Conservation (phyloP, 371 early-diverging fungal species). For the Rhizopus stolonifer region DNA sequence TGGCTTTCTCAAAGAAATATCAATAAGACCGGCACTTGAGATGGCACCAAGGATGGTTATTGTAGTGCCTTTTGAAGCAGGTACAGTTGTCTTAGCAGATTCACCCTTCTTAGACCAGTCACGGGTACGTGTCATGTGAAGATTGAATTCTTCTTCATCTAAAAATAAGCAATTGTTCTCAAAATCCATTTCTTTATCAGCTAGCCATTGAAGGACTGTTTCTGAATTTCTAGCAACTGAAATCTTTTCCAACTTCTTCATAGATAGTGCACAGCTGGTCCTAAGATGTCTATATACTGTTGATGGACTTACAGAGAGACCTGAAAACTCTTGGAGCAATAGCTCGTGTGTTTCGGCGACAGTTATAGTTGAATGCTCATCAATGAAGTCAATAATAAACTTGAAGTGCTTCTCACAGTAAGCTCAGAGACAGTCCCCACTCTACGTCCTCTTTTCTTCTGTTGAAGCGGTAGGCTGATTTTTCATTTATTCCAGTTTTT, state of each 20-base stretch:
- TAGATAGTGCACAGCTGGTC: slow-evolving; percentile 9
- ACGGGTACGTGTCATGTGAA: slow-evolving; percentile 8
- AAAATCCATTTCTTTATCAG: slow-evolving; percentile 1
- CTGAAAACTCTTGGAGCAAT: slow-evolving; percentile 6
- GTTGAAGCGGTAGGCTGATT: slow-evolving; percentile 7
- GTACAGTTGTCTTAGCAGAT: slow-evolving; percentile 6
- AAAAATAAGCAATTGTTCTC: neutral
- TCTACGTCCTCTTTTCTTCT: slow-evolving; percentile 7
- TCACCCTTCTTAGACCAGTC: slow-evolving; percentile 8
- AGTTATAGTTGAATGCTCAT: slow-evolving; percentile 5
- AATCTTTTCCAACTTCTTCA: slow-evolving; percentile 6
- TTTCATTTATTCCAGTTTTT: slow-evolving; percentile 6
- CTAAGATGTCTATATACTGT: slow-evolving; percentile 7
- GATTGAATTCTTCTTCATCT: slow-evolving; percentile 1
- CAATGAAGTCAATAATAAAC: neutral
- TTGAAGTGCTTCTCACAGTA: slow-evolving; percentile 3
- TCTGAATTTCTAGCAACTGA: neutral
- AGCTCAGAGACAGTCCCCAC: slow-evolving; percentile 16
- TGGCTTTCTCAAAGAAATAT: slow-evolving; percentile 17
- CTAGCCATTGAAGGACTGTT: neutral
- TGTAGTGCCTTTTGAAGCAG: slow-evolving; percentile 8
- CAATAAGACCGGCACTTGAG: slow-evolving; percentile 11
- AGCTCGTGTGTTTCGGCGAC: slow-evolving; percentile 3
- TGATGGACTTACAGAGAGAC: slow-evolving; percentile 1
- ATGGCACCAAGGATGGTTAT: slow-evolving; percentile 18